phyloP scores from a whole-genome alignment of 108 stramenopile genomes.

The Cyclotella distinguenda region DNA sequence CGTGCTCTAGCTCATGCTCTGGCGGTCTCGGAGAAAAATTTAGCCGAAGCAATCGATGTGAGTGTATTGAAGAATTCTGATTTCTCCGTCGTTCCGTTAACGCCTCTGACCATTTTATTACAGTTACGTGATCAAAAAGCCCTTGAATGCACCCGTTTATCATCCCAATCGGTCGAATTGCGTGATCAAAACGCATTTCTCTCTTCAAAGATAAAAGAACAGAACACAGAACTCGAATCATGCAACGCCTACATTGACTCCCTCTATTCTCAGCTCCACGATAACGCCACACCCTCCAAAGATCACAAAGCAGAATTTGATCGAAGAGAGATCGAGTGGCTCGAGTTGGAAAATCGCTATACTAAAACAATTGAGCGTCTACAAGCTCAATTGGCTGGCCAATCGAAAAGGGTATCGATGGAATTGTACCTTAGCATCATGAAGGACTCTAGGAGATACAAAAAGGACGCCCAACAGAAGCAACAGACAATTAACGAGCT shows the following conservation, averaged over 20 bases:
- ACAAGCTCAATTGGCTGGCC: constrained; percentile 17
- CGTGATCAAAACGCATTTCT: constrained; percentile 19
- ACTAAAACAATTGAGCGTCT: constrained; percentile 18
- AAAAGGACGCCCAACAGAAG: constrained; percentile 16
- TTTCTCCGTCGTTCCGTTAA: background rate
- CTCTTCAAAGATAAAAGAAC: constrained; percentile 10
- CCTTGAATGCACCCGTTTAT: constrained; percentile 21
- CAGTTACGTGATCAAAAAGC: constrained; percentile 18
- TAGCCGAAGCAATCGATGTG: constrained; percentile 25
- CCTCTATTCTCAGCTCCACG: constrained; percentile 15
- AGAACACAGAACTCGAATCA: constrained; percentile 19
- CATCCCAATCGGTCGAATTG: background rate
- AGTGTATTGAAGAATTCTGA: background rate
- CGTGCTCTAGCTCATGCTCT: constrained; percentile 28
- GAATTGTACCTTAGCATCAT: constrained; percentile 23
- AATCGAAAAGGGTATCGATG: constrained; percentile 20
- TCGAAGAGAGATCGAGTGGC: constrained; percentile 19
- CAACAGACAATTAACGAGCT: constrained; percentile 17
- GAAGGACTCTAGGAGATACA: constrained; percentile 21
- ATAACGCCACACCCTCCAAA: background rate
- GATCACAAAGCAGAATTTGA: constrained; percentile 17
- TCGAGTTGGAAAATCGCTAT: constrained; percentile 15
- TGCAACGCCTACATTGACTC: constrained; percentile 29
- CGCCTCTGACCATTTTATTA: background rate
- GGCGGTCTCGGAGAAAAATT: constrained; percentile 32